A percentile compares a stretch with the other conserved stretches of the same genome.
These are phyloP conservation scores for Sanguinoderma infundibulare DNA, from an alignment of 1,284 basidiomycete genomes.

Conservation along the genomic window DNA sequence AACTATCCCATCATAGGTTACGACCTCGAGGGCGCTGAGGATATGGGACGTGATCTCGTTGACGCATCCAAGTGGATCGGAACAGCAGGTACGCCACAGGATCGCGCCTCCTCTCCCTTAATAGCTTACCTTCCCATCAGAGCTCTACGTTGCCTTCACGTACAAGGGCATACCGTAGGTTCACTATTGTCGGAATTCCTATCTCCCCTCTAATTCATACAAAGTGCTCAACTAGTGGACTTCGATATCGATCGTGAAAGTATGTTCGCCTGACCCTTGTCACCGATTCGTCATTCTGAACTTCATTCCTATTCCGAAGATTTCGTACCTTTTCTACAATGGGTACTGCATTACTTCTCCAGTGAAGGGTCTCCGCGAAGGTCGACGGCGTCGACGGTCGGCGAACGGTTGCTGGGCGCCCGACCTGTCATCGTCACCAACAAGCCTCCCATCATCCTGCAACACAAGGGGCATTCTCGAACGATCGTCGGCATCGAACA, in stretches of 20 bases:
- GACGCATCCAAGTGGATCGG: slow-evolving; percentile 81
- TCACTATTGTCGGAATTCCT: not conserved
- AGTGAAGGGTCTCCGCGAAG: slow-evolving; percentile 32
- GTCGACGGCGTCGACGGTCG: slow-evolving; percentile 39
- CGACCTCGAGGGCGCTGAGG: slow-evolving; percentile 66
- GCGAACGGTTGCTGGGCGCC: slow-evolving; percentile 51
- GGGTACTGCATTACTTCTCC: slow-evolving; percentile 74
- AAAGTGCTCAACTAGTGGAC: slow-evolving; percentile 67
- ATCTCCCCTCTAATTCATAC: not conserved
- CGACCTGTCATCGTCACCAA: slow-evolving; percentile 59
- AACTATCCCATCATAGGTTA: slow-evolving; percentile 55
- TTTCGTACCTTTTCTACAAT: slow-evolving; percentile 49
- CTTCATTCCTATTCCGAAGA: slow-evolving; percentile 35
- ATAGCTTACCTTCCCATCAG: slow-evolving; percentile 37
- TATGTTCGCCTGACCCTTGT: slow-evolving; percentile 20
- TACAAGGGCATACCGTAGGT: slow-evolving; percentile 80
- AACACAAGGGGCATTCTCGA: slow-evolving; percentile 85
- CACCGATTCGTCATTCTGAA: not conserved
- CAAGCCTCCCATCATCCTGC: slow-evolving; percentile 80
- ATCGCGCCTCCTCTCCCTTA: not conserved
- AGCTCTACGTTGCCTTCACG: slow-evolving; percentile 71
- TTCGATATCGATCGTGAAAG: slow-evolving; percentile 52
- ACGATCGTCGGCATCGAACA: slow-evolving; percentile 84
- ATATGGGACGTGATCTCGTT: slow-evolving; percentile 63
- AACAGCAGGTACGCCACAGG: slow-evolving; percentile 57